Percentiles rank a stretch among this genome's conserved stretches.
Evolutionary conservation across 257 asterid genomes (phyloP).

Genomic region (Jaltomata sinuosa): DNA sequence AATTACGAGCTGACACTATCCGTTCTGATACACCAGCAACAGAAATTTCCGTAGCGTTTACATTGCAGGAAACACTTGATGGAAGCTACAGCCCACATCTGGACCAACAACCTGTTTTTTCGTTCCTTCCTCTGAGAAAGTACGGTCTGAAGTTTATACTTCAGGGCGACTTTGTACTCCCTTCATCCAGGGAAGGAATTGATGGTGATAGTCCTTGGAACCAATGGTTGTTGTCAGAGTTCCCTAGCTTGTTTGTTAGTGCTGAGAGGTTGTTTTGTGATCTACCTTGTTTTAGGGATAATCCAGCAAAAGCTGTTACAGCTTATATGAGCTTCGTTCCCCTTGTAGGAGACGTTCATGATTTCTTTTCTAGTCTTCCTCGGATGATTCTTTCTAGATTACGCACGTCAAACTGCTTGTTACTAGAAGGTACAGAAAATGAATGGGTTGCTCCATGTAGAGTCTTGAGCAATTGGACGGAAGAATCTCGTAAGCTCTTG

Average conservation of each 20-base stretch:
- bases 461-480: conserved; percentile 85
- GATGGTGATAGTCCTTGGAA: conserved; percentile 93
- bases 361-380: conserved; percentile 79
- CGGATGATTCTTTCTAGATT: conserved; percentile 68
- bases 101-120: conserved; percentile 86
- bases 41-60: conserved; percentile 83
- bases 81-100: conserved; percentile 56
- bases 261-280: conserved; percentile 69
- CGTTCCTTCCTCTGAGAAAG: conserved; percentile 90
- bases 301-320: conserved; percentile 63
- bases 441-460: conserved; percentile 89
- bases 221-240: conserved; percentile 85
- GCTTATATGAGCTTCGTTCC: conserved; percentile 85
- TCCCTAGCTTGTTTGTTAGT: conserved; percentile 73
- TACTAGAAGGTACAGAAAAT: conserved; percentile 45
- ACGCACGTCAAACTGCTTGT: conserved; percentile 70
- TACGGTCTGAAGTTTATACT: conserved; percentile 89
- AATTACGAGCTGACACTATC: conserved; percentile 43
- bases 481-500: conserved; percentile 53
- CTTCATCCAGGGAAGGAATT: conserved; percentile 97
- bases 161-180: conserved; percentile 94
- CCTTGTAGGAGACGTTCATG: conserved; percentile 81
- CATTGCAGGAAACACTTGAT: conserved; percentile 47
- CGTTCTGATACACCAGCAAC: conserved; percentile 59
- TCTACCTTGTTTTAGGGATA: conserved; percentile 67